Evolutionary conservation across 345 rosid species (phyloP).

Genomic region (Raphanus raphanistrum): DNA sequence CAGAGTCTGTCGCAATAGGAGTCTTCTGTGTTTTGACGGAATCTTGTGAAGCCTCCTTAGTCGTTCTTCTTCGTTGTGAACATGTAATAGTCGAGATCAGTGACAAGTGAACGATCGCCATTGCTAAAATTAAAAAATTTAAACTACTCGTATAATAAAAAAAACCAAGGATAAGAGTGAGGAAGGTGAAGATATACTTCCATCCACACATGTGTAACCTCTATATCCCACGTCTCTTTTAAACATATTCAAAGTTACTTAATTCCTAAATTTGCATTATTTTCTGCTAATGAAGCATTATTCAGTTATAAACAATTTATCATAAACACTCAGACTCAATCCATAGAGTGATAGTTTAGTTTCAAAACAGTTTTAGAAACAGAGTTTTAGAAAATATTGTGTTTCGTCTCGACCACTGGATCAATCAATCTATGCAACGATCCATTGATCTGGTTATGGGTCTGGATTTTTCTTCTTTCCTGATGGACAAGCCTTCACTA

Average conservation of each 20-base stretch:
- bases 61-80: slow-evolving; percentile 9
- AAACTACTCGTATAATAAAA: not conserved
- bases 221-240: not conserved
- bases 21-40: slow-evolving; percentile 18
- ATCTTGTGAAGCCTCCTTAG: not conserved
- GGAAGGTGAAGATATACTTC: not conserved
- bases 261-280: not conserved
- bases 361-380: not conserved
- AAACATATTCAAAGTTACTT: not conserved
- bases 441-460: not conserved
- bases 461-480: not conserved
- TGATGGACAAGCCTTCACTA: not conserved
- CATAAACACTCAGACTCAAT: not conserved
- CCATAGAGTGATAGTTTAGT: not conserved
- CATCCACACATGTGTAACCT: not conserved
- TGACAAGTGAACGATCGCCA: slow-evolving; percentile 9
- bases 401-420: not conserved
- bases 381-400: not conserved
- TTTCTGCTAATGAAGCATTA: not conserved
- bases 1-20: not conserved
- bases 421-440: not conserved
- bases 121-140: not conserved
- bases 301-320: not conserved
- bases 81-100: slow-evolving; percentile 8
- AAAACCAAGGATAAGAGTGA: not conserved